These are phyloP conservation scores for Corymbia maculata DNA, from an alignment of 345 rosid genomes.

Conservation along the genomic window DNA sequence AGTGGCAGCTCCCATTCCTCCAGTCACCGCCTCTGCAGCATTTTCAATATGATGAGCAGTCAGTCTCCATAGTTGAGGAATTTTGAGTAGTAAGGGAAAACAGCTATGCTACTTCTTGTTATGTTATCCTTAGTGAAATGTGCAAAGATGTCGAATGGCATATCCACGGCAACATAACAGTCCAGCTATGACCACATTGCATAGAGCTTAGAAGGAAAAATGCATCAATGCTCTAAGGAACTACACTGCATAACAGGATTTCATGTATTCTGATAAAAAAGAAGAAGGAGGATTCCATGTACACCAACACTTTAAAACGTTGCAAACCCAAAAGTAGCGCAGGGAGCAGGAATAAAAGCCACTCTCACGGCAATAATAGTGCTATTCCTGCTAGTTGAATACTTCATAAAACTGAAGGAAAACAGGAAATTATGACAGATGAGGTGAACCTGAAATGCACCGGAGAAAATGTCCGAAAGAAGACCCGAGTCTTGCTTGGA, in stretches of 20 bases:
- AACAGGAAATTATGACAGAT: background rate
- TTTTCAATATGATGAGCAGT: background rate
- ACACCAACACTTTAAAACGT: background rate
- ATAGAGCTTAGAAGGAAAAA: background rate
- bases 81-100: background rate
- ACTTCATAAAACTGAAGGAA: background rate
- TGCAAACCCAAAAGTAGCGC: background rate
- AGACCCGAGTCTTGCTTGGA: conserved; percentile 25
- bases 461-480: conserved; percentile 37
- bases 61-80: background rate
- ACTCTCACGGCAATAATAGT: background rate
- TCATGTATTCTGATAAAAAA: background rate
- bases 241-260: background rate
- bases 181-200: background rate
- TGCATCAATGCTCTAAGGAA: background rate
- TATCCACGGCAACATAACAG: background rate
- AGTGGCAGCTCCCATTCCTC: conserved; percentile 27
- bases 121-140: background rate
- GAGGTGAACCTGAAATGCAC: conserved; percentile 35
- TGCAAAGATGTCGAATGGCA: background rate
- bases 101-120: background rate
- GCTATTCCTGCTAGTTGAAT: background rate
- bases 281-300: background rate
- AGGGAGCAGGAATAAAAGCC: background rate
- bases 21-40: conserved; percentile 32